phyloP scores from a whole-genome alignment of 2,329 filamentous ascomycete species.

The Sphaerulina populicola region DNA sequence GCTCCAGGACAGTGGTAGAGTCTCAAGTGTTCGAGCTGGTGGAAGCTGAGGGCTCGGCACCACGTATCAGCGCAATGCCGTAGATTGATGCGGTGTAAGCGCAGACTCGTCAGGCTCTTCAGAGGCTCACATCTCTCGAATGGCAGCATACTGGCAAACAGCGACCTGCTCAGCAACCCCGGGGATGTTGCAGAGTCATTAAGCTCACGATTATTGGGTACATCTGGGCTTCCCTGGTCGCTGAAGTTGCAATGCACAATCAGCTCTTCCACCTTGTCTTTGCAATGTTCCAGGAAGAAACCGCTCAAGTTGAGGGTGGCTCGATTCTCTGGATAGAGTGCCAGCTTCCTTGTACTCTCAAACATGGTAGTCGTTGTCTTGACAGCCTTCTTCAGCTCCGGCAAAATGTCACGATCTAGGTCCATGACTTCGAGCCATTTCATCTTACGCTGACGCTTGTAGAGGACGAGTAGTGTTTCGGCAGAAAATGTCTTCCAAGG shows the following conservation, averaged over 20 bases:
- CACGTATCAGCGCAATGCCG: constrained; percentile 44
- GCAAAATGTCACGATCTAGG: constrained; percentile 38
- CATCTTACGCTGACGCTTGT: constrained; percentile 43
- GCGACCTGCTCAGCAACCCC: constrained; percentile 39
- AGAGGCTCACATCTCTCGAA: constrained; percentile 42
- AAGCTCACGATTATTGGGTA: constrained; percentile 34
- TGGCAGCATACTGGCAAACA: constrained; percentile 42
- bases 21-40: constrained; percentile 36
- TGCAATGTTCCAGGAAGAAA: constrained; percentile 37
- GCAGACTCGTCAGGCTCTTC: constrained; percentile 37
- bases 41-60: constrained; percentile 42
- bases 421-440: constrained; percentile 44
- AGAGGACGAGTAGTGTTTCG: constrained; percentile 43
- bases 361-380: constrained; percentile 36
- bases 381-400: constrained; percentile 37
- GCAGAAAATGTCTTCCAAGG: constrained; percentile 43
- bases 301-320: constrained; percentile 40
- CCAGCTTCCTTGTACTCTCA: constrained; percentile 38
- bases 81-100: constrained; percentile 40
- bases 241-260: constrained; percentile 43
- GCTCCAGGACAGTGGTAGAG: constrained; percentile 41
- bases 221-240: constrained; percentile 17
- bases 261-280: constrained; percentile 38
- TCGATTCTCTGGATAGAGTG: constrained; percentile 41
- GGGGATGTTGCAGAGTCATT: constrained; percentile 42